Base-by-base conservation (phyloP, 805 yeast genomes). In the Scheffersomyces lignosus region DNA sequence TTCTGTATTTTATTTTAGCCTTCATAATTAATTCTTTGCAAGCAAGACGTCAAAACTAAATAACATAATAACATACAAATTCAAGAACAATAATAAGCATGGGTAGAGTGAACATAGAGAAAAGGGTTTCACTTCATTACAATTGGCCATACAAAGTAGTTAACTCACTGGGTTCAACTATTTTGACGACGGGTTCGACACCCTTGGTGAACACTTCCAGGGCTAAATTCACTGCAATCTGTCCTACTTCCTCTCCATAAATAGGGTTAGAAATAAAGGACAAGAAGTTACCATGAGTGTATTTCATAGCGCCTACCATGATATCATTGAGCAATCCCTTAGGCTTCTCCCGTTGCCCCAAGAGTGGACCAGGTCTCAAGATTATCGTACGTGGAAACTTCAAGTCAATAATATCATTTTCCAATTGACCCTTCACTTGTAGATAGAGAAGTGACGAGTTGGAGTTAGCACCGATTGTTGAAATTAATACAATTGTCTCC, bases 391-490 rank as follows among this genome's bases (percentile, higher is more conserved):
- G 70, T n/a, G 80, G 81, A 58, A 87, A 89, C 18, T 70, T 73
- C 39, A 88, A 66, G 0, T 66, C 79, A 29, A 70, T 60, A 7
- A 89, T 64, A 31, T 78, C 87, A 30, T 80, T 74, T 55, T 89
- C 96, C 33, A 85, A 66, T 34, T 80, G 76, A 18, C 95, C 96
- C 56, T 89, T 89, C 60, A 83, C 71, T 47, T 71, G 71, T 29
- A 77, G 35, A 51, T 88, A 89, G 4, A 81, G 73, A 28, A 86
- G 67, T n/a, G 48, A 48, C 0, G 95, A 84, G 24, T 52, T 47
- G 0, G 74, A 49, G 40, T 65, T 67, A 0, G 96, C 87, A n/a
- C 88, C 88, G 0, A 52, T 34, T 3, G 89, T 66, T 3, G 89
- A 79, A 4, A 89, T 73, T 10, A 89, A 55, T 3, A 89, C 80